Evolutionary conservation across 2,329 filamentous ascomycete species (phyloP).

Genomic region (Penicillium sp.): DNA sequence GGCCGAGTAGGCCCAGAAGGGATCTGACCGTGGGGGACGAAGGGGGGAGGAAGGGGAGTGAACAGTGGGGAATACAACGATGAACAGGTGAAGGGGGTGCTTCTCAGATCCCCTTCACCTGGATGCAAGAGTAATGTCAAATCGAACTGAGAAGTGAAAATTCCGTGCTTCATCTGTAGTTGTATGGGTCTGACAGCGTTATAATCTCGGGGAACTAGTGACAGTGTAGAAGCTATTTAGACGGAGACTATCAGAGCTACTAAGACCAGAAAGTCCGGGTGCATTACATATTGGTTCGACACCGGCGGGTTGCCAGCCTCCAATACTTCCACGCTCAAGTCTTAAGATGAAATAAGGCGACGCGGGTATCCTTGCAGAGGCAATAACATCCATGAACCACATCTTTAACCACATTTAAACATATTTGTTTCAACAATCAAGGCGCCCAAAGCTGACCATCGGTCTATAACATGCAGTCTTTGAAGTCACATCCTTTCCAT

Average conservation of each 20-base stretch:
- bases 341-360: too few species aligned
- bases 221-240: neutral
- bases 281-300: neutral
- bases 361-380: too few species aligned
- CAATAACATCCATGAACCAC: too few species aligned
- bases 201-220: neutral
- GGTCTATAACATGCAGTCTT: constrained; percentile 75
- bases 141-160: neutral
- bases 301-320: too few species aligned
- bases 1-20: neutral
- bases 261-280: neutral
- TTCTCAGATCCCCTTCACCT: neutral
- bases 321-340: neutral
- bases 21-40: neutral
- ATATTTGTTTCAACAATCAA: constrained; percentile 62
- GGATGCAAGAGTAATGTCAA: neutral
- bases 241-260: neutral
- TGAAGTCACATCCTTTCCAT: constrained; percentile 56
- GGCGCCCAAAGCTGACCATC: constrained; percentile 66
- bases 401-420: constrained; percentile 47
- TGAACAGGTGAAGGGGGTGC: neutral
- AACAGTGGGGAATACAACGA: neutral
- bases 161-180: neutral
- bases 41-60: neutral
- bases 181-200: neutral